Base-by-base conservation (phyloP, 1,284 basidiomycete genomes). In the Cryptococcus sp. region DNA sequence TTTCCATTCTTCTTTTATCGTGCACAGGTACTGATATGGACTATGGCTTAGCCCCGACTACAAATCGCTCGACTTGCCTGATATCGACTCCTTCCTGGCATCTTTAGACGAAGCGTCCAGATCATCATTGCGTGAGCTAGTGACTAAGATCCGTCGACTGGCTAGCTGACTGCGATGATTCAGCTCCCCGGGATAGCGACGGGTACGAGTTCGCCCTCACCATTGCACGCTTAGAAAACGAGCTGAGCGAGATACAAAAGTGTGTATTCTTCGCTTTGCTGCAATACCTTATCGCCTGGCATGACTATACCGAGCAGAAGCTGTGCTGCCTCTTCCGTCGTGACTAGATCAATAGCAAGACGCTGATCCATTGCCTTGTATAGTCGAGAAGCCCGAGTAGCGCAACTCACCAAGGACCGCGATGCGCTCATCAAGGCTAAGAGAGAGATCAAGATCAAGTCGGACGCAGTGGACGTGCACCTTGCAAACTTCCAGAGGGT, bases 391-490 rank as follows among this genome's bases (percentile, higher is more conserved):
- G 62, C 41, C 11, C 55, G 45, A 1, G 43, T 75, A 0, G 68
- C 68, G 4, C 50, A 57, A 15, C 54, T 78, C 19, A 70, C 68
- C 3, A 68, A 68, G 52, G 69, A 78, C 50, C 61, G 75, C 4
- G 73, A 75, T 49, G 58, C 49, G 0, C 53, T 75, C 17, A 62
- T 75, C 38, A 65, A 65, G 42, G 52, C 69, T 4, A 71, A 74
- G 47, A 70, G 71, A 54, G 76, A 76, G 48, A 70, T 76, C 47
- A 70, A 70, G 53, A 48, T 62, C 47, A 71, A 68, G 45, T 72
- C 68, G 41, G 69, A 73, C 45, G 62, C 65, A 16, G 67, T 67
- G 16, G 73, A 74, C 19, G 66, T 69, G 4, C 71, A 67, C 42
- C 55, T 78, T 41, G 52, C 50, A 2, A 70, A 73, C 38, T 75